Evolutionary conservation across 1,284 basidiomycete species (phyloP), one percentile per base, ranked within the genome.

Genomic region (Afroboletus lepidellus): DNA sequence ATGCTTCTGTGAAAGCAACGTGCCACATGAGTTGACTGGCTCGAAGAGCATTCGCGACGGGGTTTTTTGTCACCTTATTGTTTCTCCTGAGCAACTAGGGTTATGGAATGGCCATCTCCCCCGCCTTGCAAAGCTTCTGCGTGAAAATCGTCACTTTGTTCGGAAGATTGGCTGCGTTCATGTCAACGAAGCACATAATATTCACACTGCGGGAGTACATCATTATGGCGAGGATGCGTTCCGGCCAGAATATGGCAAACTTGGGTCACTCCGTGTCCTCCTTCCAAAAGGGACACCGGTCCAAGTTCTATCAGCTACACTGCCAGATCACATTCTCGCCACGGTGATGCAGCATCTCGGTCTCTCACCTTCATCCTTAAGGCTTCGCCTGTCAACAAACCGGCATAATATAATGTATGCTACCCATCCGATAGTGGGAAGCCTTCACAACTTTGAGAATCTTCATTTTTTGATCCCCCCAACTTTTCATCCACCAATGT

Each of bases 371-470:
- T 4, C 7, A 0, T 13, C 13, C 3, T 13, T 32, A 2, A 3
- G 23, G 20, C 11, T 32, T 9, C 11, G 2, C 1, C 37, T 48
- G 7, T 47, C 41, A 0, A 46, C 23, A 0, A 58, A 59, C 9
- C 30, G 21, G 1, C 24, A 53, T 1, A 59, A 59, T 6, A 59
- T 59, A 20, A 48, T 34, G 6, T 59, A 59, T 33, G 50, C 51
- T 0, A 50, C 42, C 0, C 30, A 3, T 0, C 47, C 50, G 13
- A 3, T 46, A 2, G 6, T 29, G 3, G 29, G 37, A 1, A 12
- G 7, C 3, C 25, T 42, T 21, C 20, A 6, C 0, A 27, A 50
- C n/a, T 24, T 50, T 2, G 6, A n/a, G 1, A 54, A 53, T 8
- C 9, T 54, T 4, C 0, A 18, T 5, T 20, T 7, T 3, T 15